Conservation (phyloP, 116 monocot species). For the Posidonia oceanica region DNA sequence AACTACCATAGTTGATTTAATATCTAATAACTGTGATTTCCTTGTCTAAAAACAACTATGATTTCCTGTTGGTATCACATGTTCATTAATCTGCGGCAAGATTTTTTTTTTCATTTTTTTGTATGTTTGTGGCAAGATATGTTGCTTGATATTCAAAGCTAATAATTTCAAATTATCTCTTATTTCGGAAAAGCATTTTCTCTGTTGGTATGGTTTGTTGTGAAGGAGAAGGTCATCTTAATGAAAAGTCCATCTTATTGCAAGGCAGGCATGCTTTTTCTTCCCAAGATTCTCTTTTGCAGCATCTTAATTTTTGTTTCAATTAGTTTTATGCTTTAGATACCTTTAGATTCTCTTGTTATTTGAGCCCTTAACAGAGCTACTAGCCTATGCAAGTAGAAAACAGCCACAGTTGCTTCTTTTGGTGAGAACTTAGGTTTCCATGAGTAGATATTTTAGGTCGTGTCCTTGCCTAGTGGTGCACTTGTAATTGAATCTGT, state of each 20-base stretch:
- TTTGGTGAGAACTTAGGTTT: conserved; percentile 47
- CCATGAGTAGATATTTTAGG: no score
- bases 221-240: conserved; percentile 85
- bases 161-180: neutral
- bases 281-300: neutral
- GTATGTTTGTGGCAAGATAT: neutral
- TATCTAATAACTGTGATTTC: no score
- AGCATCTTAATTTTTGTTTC: neutral
- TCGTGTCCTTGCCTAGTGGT: no score
- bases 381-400: conserved; percentile 84
- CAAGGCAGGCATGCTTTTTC: conserved; percentile 59
- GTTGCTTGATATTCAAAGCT: neutral
- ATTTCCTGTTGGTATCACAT: no score
- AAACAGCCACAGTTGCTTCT: conserved; percentile 84
- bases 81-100: no score
- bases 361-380: conserved; percentile 85
- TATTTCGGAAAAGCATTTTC: conserved; percentile 73
- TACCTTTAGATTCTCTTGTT: conserved; percentile 42
- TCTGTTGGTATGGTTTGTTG: conserved; percentile 84
- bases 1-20: no score
- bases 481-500: no score
- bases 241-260: conserved; percentile 78
- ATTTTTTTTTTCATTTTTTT: no score
- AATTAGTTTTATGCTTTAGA: no score
- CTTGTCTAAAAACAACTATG: no score